Percentiles rank a stretch among this genome's conserved stretches.
phyloP scores from a whole-genome alignment of 2,329 filamentous ascomycete species.

The Trichophyton verrucosum region DNA sequence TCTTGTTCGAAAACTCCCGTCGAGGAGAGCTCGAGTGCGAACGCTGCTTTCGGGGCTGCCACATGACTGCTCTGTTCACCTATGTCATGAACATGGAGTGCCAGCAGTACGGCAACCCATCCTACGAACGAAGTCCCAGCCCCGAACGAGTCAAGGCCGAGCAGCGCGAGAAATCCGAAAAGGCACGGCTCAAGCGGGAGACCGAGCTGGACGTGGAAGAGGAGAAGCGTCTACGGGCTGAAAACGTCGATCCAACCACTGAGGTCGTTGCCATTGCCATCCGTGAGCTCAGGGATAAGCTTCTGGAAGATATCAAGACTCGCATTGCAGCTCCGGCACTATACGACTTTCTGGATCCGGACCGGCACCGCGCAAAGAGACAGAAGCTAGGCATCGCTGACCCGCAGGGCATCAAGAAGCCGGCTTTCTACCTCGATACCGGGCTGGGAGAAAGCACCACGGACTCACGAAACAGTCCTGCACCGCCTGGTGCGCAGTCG shows the following conservation, averaged over 20 bases:
- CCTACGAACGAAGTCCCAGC: slow-evolving; percentile 43
- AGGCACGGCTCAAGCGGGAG: slow-evolving; percentile 54
- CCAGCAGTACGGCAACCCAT: slow-evolving; percentile 54
- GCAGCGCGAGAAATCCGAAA: slow-evolving; percentile 50
- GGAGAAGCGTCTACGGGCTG: slow-evolving; percentile 76
- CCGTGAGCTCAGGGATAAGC: slow-evolving; percentile 69
- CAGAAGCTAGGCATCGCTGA: slow-evolving; percentile 66
- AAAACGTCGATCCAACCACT: slow-evolving; percentile 76
- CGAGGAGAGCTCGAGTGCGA: slow-evolving; percentile 68
- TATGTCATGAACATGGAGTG: slow-evolving; percentile 89
- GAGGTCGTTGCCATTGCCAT: slow-evolving; percentile 71
- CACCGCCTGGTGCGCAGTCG: slow-evolving; percentile 23
- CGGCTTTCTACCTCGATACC: slow-evolving; percentile 42
- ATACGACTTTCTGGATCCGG: slow-evolving; percentile 69
- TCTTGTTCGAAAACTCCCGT: slow-evolving; percentile 72
- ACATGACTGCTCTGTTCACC: slow-evolving; percentile 77
- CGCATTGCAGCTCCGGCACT: slow-evolving; percentile 73
- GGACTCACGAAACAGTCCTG: slow-evolving; percentile 38
- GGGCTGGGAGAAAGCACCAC: slow-evolving; percentile 46
- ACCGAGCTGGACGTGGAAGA: slow-evolving; percentile 74
- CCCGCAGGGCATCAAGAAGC: slow-evolving; percentile 48
- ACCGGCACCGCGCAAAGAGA: slow-evolving; percentile 65
- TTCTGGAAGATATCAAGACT: slow-evolving; percentile 78
- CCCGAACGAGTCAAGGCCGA: slow-evolving; percentile 35
- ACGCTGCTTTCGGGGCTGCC: slow-evolving; percentile 63